A percentile compares a stretch with the other conserved stretches of the same genome.
These are phyloP conservation scores for Starmerella stellata DNA, from an alignment of 805 yeast genomes.

Conservation along the genomic window DNA sequence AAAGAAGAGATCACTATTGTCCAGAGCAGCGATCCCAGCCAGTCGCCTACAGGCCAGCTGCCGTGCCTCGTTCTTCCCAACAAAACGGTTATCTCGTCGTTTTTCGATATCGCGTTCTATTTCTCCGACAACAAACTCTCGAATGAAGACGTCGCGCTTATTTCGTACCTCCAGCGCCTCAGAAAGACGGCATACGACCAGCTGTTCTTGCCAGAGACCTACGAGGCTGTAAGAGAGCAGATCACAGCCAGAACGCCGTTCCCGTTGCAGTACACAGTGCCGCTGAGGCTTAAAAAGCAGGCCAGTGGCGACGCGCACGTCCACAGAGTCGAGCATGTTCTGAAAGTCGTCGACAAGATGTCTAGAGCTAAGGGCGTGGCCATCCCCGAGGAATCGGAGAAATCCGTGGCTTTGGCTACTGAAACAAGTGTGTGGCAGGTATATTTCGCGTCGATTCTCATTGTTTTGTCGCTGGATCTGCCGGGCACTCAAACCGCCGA, in stretches of 20 bases:
- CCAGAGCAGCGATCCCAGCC: constrained; percentile 17
- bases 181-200: constrained; percentile 14
- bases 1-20: constrained; percentile 10
- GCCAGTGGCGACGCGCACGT: constrained; percentile 13
- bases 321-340: background rate
- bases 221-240: constrained; percentile 20
- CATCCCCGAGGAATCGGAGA: too few relatives aligned
- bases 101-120: constrained; percentile 16
- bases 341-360: background rate
- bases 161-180: constrained; percentile 11
- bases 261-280: constrained; percentile 25
- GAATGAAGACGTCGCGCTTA: constrained; percentile 9
- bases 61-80: constrained; percentile 17
- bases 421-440: background rate
- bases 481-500: background rate
- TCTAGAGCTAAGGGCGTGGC: background rate
- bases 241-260: constrained; percentile 20
- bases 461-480: background rate
- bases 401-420: background rate
- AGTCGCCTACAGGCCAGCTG: constrained; percentile 16
- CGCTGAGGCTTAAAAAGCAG: constrained; percentile 16
- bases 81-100: constrained; percentile 14
- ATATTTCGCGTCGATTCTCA: background rate
- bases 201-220: constrained; percentile 19
- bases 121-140: constrained; percentile 7